Evolutionary conservation across 2,329 filamentous ascomycete genomes (phyloP).

Genomic region (Falciphora oryzae): DNA sequence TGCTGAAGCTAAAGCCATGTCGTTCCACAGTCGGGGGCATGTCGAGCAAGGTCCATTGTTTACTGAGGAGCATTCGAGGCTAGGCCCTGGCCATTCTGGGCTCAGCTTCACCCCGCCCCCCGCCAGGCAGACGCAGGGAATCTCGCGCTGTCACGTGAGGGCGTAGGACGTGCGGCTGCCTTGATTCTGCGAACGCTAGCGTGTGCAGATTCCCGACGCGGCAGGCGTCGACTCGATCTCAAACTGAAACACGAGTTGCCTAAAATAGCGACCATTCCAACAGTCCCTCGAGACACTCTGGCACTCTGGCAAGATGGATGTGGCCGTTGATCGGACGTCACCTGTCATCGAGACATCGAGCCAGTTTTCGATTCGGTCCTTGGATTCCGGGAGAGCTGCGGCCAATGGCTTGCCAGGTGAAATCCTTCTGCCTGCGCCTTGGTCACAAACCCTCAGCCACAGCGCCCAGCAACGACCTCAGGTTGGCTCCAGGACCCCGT

Average conservation of each 20-base stretch:
- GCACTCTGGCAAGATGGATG: too few species aligned
- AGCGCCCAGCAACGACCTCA: not conserved
- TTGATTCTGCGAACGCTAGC: not conserved
- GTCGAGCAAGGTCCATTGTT: not conserved
- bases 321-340: too few species aligned
- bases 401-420: not conserved
- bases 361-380: too few species aligned
- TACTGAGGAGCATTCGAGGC: not conserved
- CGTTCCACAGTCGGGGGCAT: not conserved
- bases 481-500: not conserved
- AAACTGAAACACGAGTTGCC: not conserved
- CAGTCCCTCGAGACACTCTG: not conserved
- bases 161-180: too few species aligned
- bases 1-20: slow-evolving; percentile 11
- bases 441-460: not conserved
- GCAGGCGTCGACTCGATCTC: too few species aligned
- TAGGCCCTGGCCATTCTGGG: not conserved
- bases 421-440: not conserved
- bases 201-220: too few species aligned
- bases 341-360: too few species aligned
- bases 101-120: not conserved
- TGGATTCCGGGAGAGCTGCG: too few species aligned
- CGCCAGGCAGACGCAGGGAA: slow-evolving; percentile 5
- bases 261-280: not conserved
- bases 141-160: not conserved